Conservation (phyloP, 768 basidiomycete species). For the Kwoniella europaea region DNA sequence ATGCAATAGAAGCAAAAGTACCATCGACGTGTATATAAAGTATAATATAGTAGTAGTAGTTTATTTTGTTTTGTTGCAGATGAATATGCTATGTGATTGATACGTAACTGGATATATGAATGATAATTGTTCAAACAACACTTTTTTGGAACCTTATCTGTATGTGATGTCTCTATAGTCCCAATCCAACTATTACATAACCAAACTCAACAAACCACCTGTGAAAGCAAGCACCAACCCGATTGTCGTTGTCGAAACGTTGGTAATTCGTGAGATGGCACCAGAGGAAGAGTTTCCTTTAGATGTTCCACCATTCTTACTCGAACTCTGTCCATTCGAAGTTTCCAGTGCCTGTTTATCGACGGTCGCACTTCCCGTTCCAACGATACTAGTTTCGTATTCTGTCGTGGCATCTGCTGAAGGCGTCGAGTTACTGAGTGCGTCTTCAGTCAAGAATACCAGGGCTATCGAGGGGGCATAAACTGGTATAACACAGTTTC, state of each 20-base stretch:
- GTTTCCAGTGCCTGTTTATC: slow-evolving; percentile 66
- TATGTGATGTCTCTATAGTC: neutral
- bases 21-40: neutral
- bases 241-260: neutral
- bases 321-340: slow-evolving; percentile 66
- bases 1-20: neutral
- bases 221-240: neutral
- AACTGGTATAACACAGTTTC: slow-evolving; percentile 67
- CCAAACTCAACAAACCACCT: neutral
- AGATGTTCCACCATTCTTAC: slow-evolving; percentile 12
- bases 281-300: slow-evolving; percentile 6
- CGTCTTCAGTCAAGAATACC: slow-evolving; percentile 68
- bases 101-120: neutral
- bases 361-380: slow-evolving; percentile 66
- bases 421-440: slow-evolving; percentile 51
- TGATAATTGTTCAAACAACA: neutral
- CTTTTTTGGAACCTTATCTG: neutral
- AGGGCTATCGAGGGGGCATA: slow-evolving; percentile 75
- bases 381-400: slow-evolving; percentile 63
- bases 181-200: neutral
- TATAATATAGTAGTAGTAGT: neutral
- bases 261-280: neutral
- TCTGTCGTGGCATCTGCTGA: slow-evolving; percentile 61
- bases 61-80: no score
- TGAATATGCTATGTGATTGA: neutral